A percentile compares a stretch with the other conserved stretches of the same genome.
phyloP scores from a whole-genome alignment of 768 basidiomycete genomes.

The Suillus brevipes region DNA sequence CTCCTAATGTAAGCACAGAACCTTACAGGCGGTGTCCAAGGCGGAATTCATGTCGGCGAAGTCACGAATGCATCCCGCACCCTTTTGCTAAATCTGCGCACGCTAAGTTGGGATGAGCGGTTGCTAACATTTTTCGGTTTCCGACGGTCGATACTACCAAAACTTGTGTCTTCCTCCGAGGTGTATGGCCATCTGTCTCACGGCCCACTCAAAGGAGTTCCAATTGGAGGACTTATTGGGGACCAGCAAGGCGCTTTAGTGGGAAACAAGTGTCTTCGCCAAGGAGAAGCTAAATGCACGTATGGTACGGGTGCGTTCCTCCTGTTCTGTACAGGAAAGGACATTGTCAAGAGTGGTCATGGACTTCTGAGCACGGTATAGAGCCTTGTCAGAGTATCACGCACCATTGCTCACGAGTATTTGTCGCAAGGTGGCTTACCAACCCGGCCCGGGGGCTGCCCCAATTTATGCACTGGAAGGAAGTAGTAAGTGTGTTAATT shows the following conservation, averaged over 20 bases:
- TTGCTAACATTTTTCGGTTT: slow-evolving; percentile 88
- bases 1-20: slow-evolving; percentile 48
- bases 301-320: slow-evolving; percentile 98
- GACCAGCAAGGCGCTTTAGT: slow-evolving; percentile 97
- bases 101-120: slow-evolving; percentile 78
- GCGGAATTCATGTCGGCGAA: slow-evolving; percentile 82
- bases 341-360: slow-evolving; percentile 82
- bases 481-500: slow-evolving; percentile 60
- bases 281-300: slow-evolving; percentile 96
- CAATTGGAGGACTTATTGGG: slow-evolving; percentile 92
- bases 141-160: slow-evolving; percentile 75
- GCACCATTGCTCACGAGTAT: slow-evolving; percentile 7
- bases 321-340: slow-evolving; percentile 88
- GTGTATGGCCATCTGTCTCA: slow-evolving; percentile 79
- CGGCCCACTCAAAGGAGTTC: slow-evolving; percentile 70
- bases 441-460: slow-evolving; percentile 73
- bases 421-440: slow-evolving; percentile 73
- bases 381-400: neutral
- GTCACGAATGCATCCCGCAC: slow-evolving; percentile 97
- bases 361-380: slow-evolving; percentile 85
- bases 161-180: slow-evolving; percentile 88
- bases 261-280: slow-evolving; percentile 91
- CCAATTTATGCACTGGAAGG: slow-evolving; percentile 95
- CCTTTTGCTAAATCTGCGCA: slow-evolving; percentile 81
- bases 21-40: slow-evolving; percentile 73